A percentile compares a stretch with the other conserved stretches of the same genome.
These are phyloP conservation scores for Lactifluus hygrophoroides DNA, from an alignment of 768 basidiomycete species.

Conservation along the genomic window DNA sequence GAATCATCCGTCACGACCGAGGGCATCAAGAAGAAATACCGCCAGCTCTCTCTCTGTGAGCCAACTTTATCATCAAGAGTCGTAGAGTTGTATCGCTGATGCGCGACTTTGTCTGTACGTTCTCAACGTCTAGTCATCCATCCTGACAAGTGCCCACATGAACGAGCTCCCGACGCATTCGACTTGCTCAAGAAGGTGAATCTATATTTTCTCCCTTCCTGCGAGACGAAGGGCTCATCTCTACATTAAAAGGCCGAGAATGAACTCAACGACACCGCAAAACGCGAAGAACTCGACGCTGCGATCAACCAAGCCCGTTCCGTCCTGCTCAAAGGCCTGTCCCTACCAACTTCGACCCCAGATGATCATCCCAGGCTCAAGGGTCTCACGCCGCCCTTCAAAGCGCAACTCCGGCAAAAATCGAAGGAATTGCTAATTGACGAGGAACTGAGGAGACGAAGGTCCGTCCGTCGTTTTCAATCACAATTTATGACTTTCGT, in stretches of 20 bases:
- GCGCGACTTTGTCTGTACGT: constrained; percentile 32
- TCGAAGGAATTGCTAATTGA: constrained; percentile 83
- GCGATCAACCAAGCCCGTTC: constrained; percentile 67
- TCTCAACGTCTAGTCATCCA: constrained; percentile 71
- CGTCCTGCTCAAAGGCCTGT: constrained; percentile 52
- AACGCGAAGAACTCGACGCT: constrained; percentile 76
- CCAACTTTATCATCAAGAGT: constrained; percentile 14
- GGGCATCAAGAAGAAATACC: constrained; percentile 85
- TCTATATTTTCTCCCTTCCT: not conserved
- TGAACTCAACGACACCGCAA: constrained; percentile 69
- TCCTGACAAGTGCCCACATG: constrained; percentile 93
- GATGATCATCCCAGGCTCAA: constrained; percentile 53
- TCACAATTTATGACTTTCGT: not conserved
- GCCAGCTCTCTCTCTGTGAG: constrained; percentile 78
- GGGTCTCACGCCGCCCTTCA: constrained; percentile 52
- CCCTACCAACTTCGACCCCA: constrained; percentile 50
- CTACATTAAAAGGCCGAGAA: constrained; percentile 59
- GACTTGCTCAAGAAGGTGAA: constrained; percentile 86
- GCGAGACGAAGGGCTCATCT: too few relatives aligned
- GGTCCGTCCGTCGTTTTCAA: constrained; percentile 40
- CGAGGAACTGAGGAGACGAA: constrained; percentile 77
- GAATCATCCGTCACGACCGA: constrained; percentile 59
- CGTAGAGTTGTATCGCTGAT: constrained; percentile 17
- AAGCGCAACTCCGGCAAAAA: constrained; percentile 55
- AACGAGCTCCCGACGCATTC: constrained; percentile 85